Evolutionary conservation across 805 yeast species (phyloP).

Genomic region (Cyberlindnera americana): DNA sequence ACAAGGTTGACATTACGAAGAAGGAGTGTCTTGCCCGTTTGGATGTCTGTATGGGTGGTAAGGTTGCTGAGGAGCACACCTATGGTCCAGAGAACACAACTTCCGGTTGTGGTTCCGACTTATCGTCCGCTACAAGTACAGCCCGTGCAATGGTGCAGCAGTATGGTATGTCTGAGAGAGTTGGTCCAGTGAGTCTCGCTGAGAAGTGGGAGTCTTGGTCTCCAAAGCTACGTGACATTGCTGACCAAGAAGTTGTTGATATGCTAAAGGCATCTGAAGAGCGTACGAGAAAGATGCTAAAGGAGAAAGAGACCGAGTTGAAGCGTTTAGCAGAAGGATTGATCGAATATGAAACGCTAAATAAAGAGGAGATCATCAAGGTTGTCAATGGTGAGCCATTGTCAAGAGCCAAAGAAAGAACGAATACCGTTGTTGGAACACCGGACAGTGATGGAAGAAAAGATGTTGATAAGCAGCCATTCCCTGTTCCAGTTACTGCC

Average conservation of each 20-base stretch:
- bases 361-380: conserved; percentile 83
- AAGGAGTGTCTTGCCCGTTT: conserved; percentile 85
- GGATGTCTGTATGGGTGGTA: conserved; percentile 99
- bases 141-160: conserved; percentile 97
- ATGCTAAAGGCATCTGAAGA: conserved; percentile 71
- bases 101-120: conserved; percentile 91
- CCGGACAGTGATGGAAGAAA: conserved; percentile 44
- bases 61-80: conserved; percentile 90
- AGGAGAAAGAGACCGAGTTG: conserved; percentile 62
- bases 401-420: conserved; percentile 60
- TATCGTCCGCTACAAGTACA: conserved; percentile 82
- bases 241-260: conserved; percentile 87
- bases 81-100: conserved; percentile 93
- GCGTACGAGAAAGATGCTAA: conserved; percentile 69
- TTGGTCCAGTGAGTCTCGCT: conserved; percentile 87
- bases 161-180: conserved; percentile 91
- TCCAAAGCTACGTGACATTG: conserved; percentile 77
- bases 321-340: conserved; percentile 89
- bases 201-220: conserved; percentile 97
- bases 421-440: conserved; percentile 72
- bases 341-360: conserved; percentile 91
- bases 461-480: conserved; percentile 30
- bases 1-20: conserved; percentile 89
- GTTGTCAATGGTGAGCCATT: conserved; percentile 78
- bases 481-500: conserved; percentile 29